Percentiles rank a stretch among this genome's conserved stretches.
Conservation (phyloP, 805 yeast species). For the Wickerhamia fluorescens region DNA sequence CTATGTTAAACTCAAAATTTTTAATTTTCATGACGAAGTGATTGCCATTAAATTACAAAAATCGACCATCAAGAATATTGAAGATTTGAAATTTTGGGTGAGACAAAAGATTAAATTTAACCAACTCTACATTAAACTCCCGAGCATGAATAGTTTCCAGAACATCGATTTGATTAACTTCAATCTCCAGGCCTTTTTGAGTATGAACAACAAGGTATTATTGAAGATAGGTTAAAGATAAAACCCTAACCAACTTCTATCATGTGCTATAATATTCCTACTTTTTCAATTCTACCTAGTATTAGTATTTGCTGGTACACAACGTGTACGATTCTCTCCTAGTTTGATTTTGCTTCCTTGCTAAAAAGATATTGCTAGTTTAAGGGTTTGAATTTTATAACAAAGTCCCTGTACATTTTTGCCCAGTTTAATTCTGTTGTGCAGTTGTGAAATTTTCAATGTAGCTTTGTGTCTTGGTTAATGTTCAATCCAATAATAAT, state of each 20-base stretch:
- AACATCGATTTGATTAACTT: slow-evolving; percentile 20
- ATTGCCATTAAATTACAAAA: slow-evolving; percentile 20
- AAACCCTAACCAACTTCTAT: background rate
- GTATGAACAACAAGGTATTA: slow-evolving; percentile 13
- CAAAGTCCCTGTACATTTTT: no score
- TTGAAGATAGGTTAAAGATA: slow-evolving; percentile 16
- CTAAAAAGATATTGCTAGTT: no score
- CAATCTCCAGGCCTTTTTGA: slow-evolving; percentile 13
- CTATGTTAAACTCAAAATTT: slow-evolving; percentile 23
- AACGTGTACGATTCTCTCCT: no score
- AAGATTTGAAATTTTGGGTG: slow-evolving; percentile 20
- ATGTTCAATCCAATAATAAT: no score
- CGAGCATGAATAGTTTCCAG: slow-evolving; percentile 15
- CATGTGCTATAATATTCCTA: background rate
- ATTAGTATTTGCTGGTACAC: no score
- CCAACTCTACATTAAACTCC: slow-evolving; percentile 20
- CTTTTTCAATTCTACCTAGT: background rate
- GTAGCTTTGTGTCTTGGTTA: no score
- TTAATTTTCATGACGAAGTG: slow-evolving; percentile 19
- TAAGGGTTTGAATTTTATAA: no score
- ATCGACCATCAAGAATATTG: slow-evolving; percentile 12
- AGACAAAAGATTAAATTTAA: slow-evolving; percentile 18
- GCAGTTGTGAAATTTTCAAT: no score
- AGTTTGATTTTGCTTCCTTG: background rate
- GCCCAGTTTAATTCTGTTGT: no score